Conservation (phyloP, 176 grass and related monocot species). For the Triticum urartu region DNA sequence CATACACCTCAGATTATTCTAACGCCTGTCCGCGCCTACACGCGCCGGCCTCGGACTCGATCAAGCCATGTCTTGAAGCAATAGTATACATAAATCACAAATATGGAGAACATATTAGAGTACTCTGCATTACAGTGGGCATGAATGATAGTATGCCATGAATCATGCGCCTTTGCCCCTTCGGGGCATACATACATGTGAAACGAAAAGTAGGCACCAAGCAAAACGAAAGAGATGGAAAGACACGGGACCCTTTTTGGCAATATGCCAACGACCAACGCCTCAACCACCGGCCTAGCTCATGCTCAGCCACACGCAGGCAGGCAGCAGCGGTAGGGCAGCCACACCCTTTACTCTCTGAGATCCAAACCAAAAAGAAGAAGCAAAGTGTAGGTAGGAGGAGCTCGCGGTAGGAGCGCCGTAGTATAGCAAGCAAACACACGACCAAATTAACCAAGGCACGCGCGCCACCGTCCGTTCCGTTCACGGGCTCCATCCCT, state of each 20-base stretch:
- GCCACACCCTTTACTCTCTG: not conserved
- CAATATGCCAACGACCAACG: slow-evolving; percentile 54
- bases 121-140: slow-evolving; percentile 9
- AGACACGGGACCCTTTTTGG: slow-evolving; percentile 19
- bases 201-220: not conserved
- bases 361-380: not conserved
- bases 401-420: no score
- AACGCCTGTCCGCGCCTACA: no score
- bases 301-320: not conserved
- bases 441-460: not conserved
- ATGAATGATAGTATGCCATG: slow-evolving; percentile 10
- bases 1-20: no score
- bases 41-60: no score
- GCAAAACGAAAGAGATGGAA: not conserved
- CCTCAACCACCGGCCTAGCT: slow-evolving; percentile 40
- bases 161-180: slow-evolving; percentile 36
- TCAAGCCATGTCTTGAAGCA: no score
- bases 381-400: no score
- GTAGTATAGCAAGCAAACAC: no score
- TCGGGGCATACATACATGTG: slow-evolving; percentile 38
- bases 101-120: not conserved
- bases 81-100: not conserved
- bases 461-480: not conserved
- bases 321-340: slow-evolving; percentile 41
- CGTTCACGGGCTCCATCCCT: not conserved